These are phyloP conservation scores for Coniella vitis DNA, from an alignment of 2,329 filamentous ascomycete species.

Conservation along the genomic window DNA sequence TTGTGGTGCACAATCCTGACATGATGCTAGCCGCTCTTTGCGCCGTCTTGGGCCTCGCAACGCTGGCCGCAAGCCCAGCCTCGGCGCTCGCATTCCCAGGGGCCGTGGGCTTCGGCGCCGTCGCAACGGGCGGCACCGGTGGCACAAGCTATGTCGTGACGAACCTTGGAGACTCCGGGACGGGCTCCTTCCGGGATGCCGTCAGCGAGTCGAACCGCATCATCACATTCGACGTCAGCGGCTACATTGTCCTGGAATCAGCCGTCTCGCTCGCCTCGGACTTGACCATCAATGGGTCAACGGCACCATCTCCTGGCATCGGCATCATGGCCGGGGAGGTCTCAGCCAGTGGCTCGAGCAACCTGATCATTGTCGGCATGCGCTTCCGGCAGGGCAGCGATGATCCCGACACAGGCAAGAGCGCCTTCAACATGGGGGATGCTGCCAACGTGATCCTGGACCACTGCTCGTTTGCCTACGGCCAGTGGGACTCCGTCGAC, in stretches of 20 bases:
- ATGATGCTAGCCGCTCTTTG: not conserved
- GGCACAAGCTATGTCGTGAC: conserved; percentile 37
- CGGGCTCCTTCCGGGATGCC: conserved; percentile 40
- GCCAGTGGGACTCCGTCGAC: conserved; percentile 35
- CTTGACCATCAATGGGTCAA: conserved; percentile 40
- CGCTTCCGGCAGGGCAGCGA: conserved; percentile 35
- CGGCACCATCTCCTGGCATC: conserved; percentile 30
- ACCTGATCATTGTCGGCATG: conserved; percentile 35
- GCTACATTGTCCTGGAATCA: conserved; percentile 36
- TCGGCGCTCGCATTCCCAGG: conserved; percentile 33
- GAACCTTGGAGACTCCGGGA: conserved; percentile 36
- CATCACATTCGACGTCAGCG: conserved; percentile 37
- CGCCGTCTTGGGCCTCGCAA: not conserved
- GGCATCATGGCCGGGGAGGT: conserved; percentile 27
- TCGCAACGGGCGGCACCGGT: conserved; percentile 36
- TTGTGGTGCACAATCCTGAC: not conserved
- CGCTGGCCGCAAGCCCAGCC: not conserved
- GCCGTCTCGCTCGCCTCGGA: conserved; percentile 34
- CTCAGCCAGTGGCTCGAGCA: conserved; percentile 14
- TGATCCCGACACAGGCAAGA: conserved; percentile 33
- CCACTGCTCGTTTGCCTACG: conserved; percentile 36
- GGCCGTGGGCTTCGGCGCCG: conserved; percentile 39
- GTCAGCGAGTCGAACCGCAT: conserved; percentile 36
- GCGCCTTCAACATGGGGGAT: conserved; percentile 35
- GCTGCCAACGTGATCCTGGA: conserved; percentile 39